Conservation (phyloP, 148 eudicot species). For the Polygonum maritimum region DNA sequence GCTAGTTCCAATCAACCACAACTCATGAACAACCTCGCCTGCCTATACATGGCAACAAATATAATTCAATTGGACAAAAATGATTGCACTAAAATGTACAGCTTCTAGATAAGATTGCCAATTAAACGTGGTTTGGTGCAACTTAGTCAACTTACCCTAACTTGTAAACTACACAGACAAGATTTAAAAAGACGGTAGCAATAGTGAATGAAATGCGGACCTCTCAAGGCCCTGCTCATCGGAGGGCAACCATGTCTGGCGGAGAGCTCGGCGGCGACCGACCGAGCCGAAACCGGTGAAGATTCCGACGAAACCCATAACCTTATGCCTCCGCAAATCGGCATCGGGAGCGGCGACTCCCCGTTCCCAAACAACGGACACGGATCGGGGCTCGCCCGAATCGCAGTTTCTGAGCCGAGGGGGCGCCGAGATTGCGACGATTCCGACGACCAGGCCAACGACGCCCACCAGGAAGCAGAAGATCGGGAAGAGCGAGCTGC, state of each 20-base stretch:
- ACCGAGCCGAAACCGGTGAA: constrained; percentile 78
- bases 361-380: constrained; percentile 46
- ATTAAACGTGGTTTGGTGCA: not conserved
- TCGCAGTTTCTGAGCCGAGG: constrained; percentile 15
- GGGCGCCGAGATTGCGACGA: constrained; percentile 20
- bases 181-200: not conserved
- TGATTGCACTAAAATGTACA: too few relatives aligned
- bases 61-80: too few relatives aligned
- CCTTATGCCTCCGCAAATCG: constrained; percentile 46
- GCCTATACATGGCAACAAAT: not conserved
- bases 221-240: constrained; percentile 69
- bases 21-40: not conserved
- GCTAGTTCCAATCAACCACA: not conserved
- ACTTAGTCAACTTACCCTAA: not conserved
- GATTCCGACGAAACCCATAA: constrained; percentile 93
- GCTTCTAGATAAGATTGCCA: too few relatives aligned
- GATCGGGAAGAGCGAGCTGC: constrained; percentile 25
- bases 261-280: constrained; percentile 54
- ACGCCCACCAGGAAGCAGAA: constrained; percentile 24
- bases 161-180: not conserved
- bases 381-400: constrained; percentile 25
- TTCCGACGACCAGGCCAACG: constrained; percentile 22
- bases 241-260: constrained; percentile 86
- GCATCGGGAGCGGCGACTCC: constrained; percentile 1
- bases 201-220: constrained; percentile 18